Evolutionary conservation across 2,329 filamentous ascomycete genomes (phyloP), one percentile per base, ranked within the genome.

Genomic region (Colletotrichum plurivorum): DNA sequence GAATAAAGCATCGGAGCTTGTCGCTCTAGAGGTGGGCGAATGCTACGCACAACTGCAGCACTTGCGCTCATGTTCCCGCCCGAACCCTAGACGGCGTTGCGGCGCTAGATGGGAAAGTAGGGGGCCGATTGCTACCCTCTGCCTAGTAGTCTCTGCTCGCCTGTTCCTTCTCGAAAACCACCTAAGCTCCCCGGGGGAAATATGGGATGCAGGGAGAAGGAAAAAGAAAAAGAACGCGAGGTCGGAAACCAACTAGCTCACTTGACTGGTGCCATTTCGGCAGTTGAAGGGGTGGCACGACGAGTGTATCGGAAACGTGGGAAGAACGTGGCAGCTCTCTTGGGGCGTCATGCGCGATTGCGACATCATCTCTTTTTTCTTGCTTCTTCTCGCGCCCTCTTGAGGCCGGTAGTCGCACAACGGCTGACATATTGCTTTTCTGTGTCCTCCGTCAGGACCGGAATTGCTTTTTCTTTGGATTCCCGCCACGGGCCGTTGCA

Each of bases 401-500:
- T 9, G 31, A 36, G 41, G 16, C 15, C 41, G 41, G 15, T 10
- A 36, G 31, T 36, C 31, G 10, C 31, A 36, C 31, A 36, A 9
- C 8, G 31, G 16, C 13, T 43, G 41, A n/a, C 41, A 15, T 43
- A 3, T 41, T 46, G 10, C 22, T 39, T 45, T 58, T 43, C 58
- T 31, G 15, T 27, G 41, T n/a, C 48, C 18, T 51, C 22, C 12
- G 12, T 48, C 41, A n/a, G 6, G 10, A n/a, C 57, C 41, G n/a
- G 18, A 20, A 15, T 66, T 61, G 52, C 52, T 58, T 67, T 41
- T 61, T 62, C 39, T 36, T 4, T 61, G 46, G 5, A 22, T 43
- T 36, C 20, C 53, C 57, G 36, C 41, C 58, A 27, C 53, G 57
- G 68, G 64, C 64, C 68, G 63, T 52, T 63, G 15, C 8, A 55